Base-by-base conservation (phyloP, 2,329 filamentous ascomycete genomes). In the Claviceps cyperi region DNA sequence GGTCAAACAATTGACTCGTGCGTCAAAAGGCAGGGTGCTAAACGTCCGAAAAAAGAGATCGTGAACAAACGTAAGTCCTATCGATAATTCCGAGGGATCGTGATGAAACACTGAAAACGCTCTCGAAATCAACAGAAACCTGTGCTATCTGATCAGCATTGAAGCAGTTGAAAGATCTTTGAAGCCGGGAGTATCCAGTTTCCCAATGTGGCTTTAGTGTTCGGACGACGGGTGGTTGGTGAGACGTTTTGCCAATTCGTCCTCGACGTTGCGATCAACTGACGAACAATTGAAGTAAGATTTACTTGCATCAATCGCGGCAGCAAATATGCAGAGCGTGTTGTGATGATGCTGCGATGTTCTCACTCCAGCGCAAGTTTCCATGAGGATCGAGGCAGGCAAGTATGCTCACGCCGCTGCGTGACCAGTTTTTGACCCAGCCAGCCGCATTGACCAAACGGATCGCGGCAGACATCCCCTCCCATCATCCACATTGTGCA, bases 101-200 rank as follows among this genome's bases (percentile, higher is more conserved):
- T 66, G 62, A 61, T 63, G 61, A 61, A 61, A 61, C 62, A 61
- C 60, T 60, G 62, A 57, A 62, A 64, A 63, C 62, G 62, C 65
- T 67, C 61, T 63, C 57, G 60, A 67, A 67, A 67, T 63, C 59
- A 68, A 64, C 59, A 64, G 61, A 67, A 68, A 65, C 66, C 50
- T 51, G 32, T 67, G 48, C 22, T n/a, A 38, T 14, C 22, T n/a
- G 24, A 53, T 66, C 55, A 66, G 61, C 50, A 51, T 45, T 43
- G 22, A 36, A 13, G 11, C 15, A 19, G 22, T n/a, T 24, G 37
- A 8, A 17, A 38, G 5, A 19, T 35, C 8, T 32, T 32, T 44
- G 43, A 38, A 38, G 4, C 35, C 7, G 19, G 11, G 14, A 24
- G 17, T 37, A 6, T 46, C 17, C 19, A 13, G 35, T 15, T 37